Evolutionary conservation across 2,329 filamentous ascomycete genomes (phyloP), one percentile per base, ranked within the genome.

Genomic region (Nemania sp.): DNA sequence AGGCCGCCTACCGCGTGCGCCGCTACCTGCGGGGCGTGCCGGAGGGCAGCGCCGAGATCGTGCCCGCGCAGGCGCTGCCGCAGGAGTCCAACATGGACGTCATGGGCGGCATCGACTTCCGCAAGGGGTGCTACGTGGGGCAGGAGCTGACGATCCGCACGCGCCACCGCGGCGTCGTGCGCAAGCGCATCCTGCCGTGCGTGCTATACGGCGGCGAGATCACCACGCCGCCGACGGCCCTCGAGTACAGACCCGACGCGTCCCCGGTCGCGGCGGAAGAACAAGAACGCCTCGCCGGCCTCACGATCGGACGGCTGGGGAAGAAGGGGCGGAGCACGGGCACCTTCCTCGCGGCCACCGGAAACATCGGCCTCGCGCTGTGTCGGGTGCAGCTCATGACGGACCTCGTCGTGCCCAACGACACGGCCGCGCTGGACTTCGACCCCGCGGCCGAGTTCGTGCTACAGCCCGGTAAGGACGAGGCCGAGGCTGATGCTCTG

Each of bases 121-220:
- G 87, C 72, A 99, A 99, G 79, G 95, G 95, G 7, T 99, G 95
- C 77, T 99, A 99, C 75, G 87, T 98, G 7, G 95, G 95, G 0
- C 95, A 99, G 77, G 95, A 99, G 76, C 83, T 99, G 65, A 98
- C 95, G 1, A 97, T 98, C 66, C 89, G 95, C 43, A 99, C 95
- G 1, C 90, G 93, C 74, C 95, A 99, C 76, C 93, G 90, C 12
- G 95, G 95, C 20, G 91, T 99, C 15, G 91, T 99, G 42, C 84
- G 95, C 63, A 97, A 97, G 81, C 84, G 95, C 51, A 86, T 98
- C 51, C 75, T 99, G 54, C 95, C 95, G 0, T 87, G 94, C 35
- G 78, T 89, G 65, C 71, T 97, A 15, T 95, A 94, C 74, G 78
- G 78, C 6, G 74, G 73, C 5, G 77, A 78, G 37, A 75, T 77